These are phyloP conservation scores for Aegilops umbellulata DNA, from an alignment of 176 grass and related monocot genomes.

Conservation along the genomic window DNA sequence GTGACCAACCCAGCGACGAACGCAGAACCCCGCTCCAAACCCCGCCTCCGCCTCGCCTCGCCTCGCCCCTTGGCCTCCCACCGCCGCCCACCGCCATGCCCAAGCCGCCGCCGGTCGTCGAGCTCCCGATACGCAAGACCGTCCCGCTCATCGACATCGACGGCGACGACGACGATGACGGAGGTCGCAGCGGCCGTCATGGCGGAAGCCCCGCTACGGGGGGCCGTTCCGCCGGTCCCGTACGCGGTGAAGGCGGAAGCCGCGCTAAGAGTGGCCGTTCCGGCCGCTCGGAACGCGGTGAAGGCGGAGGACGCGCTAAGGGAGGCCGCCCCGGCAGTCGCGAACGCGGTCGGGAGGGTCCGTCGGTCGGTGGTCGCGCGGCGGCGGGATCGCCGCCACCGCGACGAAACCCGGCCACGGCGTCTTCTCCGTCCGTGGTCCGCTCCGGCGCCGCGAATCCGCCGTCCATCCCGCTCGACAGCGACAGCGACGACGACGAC, in stretches of 20 bases:
- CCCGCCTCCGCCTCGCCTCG: neutral
- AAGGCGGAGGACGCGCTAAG: neutral
- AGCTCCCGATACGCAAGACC: neutral
- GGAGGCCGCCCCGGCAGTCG: neutral
- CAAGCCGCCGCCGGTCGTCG: neutral
- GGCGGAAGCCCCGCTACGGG: neutral
- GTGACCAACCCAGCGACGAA: neutral
- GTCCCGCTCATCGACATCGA: neutral
- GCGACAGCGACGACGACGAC: neutral
- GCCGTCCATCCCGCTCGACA: neutral
- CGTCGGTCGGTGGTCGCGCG: neutral
- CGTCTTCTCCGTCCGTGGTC: neutral
- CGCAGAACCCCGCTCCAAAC: neutral
- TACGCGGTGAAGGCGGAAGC: neutral
- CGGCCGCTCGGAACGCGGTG: neutral
- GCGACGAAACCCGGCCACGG: neutral
- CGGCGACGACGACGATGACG: neutral
- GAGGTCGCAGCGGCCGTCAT: neutral
- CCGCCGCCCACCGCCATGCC: neutral
- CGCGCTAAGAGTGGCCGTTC: neutral
- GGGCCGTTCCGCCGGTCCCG: neutral
- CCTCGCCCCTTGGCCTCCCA: neutral
- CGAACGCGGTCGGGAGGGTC: neutral
- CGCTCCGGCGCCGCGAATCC: neutral
- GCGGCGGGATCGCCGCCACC: neutral